These are phyloP conservation scores for Xylariaceae sp. DNA, from an alignment of 2,329 filamentous ascomycete species.

Conservation along the genomic window DNA sequence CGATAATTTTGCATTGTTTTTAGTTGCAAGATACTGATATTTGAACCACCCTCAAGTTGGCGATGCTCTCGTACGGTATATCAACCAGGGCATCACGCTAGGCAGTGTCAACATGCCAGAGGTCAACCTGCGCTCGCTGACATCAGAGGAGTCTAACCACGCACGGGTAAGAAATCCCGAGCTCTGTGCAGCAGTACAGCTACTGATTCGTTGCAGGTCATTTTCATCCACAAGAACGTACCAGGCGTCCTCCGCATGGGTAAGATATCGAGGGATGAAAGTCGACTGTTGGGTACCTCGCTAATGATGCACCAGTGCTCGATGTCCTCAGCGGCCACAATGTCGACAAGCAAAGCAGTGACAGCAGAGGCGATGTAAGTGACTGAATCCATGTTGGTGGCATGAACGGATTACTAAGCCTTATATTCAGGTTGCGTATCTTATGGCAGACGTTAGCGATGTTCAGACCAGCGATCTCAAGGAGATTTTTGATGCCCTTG, in stretches of 20 bases:
- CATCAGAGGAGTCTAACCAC: conserved; percentile 82
- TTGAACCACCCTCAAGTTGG: conserved; percentile 64
- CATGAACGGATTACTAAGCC: conserved; percentile 1
- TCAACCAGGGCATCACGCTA: conserved; percentile 88
- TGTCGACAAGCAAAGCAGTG: conserved; percentile 97
- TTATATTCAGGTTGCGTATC: conserved; percentile 71
- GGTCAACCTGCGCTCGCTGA: conserved; percentile 83
- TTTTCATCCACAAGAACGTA: conserved; percentile 96
- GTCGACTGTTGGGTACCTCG: neutral
- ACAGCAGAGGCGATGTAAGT: conserved; percentile 81
- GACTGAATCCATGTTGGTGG: neutral
- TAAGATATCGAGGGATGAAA: conserved; percentile 27
- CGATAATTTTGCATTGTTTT: neutral
- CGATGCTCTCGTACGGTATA: conserved; percentile 84
- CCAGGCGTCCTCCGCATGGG: conserved; percentile 87
- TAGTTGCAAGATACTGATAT: neutral
- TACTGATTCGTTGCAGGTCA: conserved; percentile 50
- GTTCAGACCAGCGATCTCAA: conserved; percentile 79
- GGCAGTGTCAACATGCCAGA: conserved; percentile 98
- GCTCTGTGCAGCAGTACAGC: neutral
- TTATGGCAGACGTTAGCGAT: conserved; percentile 95
- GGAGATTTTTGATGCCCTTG: conserved; percentile 77
- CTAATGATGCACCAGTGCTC: conserved; percentile 61
- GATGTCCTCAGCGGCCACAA: conserved; percentile 93
- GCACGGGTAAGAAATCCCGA: conserved; percentile 58